phyloP scores from a whole-genome alignment of 2,329 filamentous ascomycete genomes.

The Xylariaceae sp. region DNA sequence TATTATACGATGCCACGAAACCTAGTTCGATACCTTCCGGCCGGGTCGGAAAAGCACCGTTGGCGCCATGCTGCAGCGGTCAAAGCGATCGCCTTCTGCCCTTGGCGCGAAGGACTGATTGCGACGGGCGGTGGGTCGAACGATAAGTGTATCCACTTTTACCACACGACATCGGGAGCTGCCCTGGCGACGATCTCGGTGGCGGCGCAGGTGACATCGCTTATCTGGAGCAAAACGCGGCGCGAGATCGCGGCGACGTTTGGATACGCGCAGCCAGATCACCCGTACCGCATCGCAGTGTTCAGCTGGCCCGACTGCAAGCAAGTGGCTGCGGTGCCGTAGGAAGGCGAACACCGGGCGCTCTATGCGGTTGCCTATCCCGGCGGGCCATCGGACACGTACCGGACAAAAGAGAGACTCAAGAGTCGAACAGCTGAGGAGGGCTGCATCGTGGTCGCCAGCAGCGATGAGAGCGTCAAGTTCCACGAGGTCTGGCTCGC shows the following conservation, averaged over 20 bases:
- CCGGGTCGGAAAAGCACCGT: slow-evolving; percentile 59
- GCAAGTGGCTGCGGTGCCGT: slow-evolving; percentile 79
- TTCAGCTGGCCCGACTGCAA: slow-evolving; percentile 92
- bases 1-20: slow-evolving; percentile 15
- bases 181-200: slow-evolving; percentile 87
- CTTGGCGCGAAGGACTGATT: slow-evolving; percentile 81
- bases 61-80: slow-evolving; percentile 83
- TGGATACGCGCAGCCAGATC: slow-evolving; percentile 86
- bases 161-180: slow-evolving; percentile 76
- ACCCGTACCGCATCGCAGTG: slow-evolving; percentile 81
- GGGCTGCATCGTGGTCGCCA: slow-evolving; percentile 84
- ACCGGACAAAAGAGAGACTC: slow-evolving; percentile 50
- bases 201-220: slow-evolving; percentile 83
- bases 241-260: slow-evolving; percentile 91
- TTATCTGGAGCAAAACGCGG: slow-evolving; percentile 82
- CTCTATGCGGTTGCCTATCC: slow-evolving; percentile 87
- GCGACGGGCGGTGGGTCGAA: slow-evolving; percentile 91
- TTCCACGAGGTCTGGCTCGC: slow-evolving; percentile 94
- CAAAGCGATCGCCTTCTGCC: slow-evolving; percentile 95
- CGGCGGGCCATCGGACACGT: slow-evolving; percentile 35
- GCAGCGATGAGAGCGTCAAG: slow-evolving; percentile 86
- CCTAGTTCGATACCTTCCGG: slow-evolving; percentile 43
- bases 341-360: slow-evolving; percentile 72
- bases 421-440: slow-evolving; percentile 54
- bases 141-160: slow-evolving; percentile 95